Percentiles rank a stretch among this genome's conserved stretches.
phyloP scores from a whole-genome alignment of 495 filamentous ascomycete species.

The Penicillium odoratum region DNA sequence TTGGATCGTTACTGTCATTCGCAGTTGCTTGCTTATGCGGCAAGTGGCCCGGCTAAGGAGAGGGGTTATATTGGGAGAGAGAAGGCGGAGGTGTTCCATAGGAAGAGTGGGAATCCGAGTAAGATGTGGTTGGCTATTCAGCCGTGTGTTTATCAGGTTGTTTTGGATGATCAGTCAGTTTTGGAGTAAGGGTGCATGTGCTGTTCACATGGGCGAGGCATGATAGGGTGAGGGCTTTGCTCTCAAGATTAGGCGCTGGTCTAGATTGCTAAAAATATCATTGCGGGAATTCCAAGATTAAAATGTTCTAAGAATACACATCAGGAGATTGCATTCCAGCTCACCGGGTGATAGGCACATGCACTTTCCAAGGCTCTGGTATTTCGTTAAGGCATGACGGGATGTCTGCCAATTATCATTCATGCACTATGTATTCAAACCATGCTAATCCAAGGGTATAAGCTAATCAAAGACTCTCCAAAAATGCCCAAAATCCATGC shows the following conservation, averaged over 20 bases:
- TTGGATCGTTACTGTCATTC: slow-evolving; percentile 58
- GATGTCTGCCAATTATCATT: neutral
- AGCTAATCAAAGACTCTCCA: neutral
- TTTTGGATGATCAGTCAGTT: neutral
- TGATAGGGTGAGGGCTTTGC: no score
- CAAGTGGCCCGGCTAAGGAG: slow-evolving; percentile 42
- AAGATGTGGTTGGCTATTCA: slow-evolving; percentile 4
- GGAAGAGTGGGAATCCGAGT: slow-evolving; percentile 5
- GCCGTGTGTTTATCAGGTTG: slow-evolving; percentile 2
- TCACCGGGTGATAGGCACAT: no score
- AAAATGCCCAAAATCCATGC: neutral
- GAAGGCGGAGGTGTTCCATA: slow-evolving; percentile 7
- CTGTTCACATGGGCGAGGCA: neutral
- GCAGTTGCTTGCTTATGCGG: slow-evolving; percentile 57
- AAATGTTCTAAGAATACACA: no score
- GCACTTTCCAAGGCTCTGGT: no score
- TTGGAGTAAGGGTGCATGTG: neutral
- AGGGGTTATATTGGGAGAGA: slow-evolving; percentile 41
- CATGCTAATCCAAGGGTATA: slow-evolving; percentile 5
- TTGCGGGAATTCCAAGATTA: neutral
- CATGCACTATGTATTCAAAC: neutral
- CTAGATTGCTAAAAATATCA: neutral
- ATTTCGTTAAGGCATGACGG: neutral
- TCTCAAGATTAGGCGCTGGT: neutral
- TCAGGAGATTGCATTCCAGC: no score